Evolutionary conservation across 2,329 filamentous ascomycete species (phyloP), one percentile per base, ranked within the genome.

Genomic region (Alternaria burnsii): DNA sequence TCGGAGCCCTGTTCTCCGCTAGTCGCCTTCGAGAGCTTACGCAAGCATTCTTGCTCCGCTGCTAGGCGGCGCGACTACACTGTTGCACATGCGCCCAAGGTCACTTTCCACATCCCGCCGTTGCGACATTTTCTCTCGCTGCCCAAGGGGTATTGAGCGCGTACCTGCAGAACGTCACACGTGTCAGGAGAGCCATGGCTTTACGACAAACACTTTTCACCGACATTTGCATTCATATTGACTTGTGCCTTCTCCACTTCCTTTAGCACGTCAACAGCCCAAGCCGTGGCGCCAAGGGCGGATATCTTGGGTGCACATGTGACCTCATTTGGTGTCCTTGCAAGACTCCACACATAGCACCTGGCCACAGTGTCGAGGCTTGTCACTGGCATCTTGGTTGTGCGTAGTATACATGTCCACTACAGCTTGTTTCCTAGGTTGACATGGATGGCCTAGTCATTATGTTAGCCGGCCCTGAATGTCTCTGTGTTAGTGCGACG

Each of bases 371-470:
- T 22, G 20, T 47, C 26, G 28, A 44, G 14, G 11, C n/a, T 11
- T 24, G 28, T n/a, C 34, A 9, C 20, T 24, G 26, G 9, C 46
- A 44, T 43, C 40, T 30, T 40, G 20, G 16, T 24, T 20, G 18
- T 0, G 14, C 20, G 6, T 26, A 22, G 20, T 47, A 14, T 30
- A 30, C 8, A 18, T 22, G 20, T 30, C 18, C 36, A 30, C 66
- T 76, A 83, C 61, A 83, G 64, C 73, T 72, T 79, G 28, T 72
- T 80, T 16, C 81, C 82, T 47, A 84, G 66, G 53, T 83, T 83
- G 57, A 83, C 81, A 67, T 83, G 81, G 50, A 83, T 76, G 22
- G 82, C 78, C 74, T 76, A 32, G 48, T 48, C 3, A 28, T 12
- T 11, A 28, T 32, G 66, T 75, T 57, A 76, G 71, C 62, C 53